phyloP scores from a whole-genome alignment of 805 yeast genomes.

The Candida awuae region DNA sequence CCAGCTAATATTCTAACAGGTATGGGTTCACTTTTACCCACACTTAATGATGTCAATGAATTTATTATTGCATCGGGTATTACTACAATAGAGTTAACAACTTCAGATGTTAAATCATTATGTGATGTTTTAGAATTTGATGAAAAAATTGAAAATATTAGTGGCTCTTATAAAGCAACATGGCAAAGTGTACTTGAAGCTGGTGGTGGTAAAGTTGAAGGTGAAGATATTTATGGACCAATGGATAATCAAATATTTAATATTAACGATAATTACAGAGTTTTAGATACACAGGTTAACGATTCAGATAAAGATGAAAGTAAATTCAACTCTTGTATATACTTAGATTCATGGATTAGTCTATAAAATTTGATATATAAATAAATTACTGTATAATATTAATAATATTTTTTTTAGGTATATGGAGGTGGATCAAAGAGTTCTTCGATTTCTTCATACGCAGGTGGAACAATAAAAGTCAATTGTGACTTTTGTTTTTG shows the following conservation, averaged over 20 bases:
- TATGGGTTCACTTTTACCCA: constrained; percentile 45
- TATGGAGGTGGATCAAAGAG: constrained; percentile 8
- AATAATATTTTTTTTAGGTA: background rate
- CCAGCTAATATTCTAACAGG: constrained; percentile 17
- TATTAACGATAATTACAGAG: constrained; percentile 27
- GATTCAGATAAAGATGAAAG: constrained; percentile 14
- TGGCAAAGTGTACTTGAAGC: constrained; percentile 74
- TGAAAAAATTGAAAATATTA: constrained; percentile 68
- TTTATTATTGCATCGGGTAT: constrained; percentile 68
- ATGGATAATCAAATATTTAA: constrained; percentile 25
- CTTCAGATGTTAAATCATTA: constrained; percentile 66
- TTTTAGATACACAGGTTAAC: constrained; percentile 17
- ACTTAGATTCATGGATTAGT: constrained; percentile 27
- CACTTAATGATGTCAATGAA: constrained; percentile 63
- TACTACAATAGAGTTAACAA: constrained; percentile 71
- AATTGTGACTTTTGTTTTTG: constrained; percentile 2
- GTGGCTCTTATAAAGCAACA: constrained; percentile 67
- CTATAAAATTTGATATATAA: constrained; percentile 7
- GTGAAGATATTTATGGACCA: constrained; percentile 24
- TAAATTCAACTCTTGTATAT: constrained; percentile 11
- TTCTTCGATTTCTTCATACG: constrained; percentile 13
- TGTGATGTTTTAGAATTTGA: constrained; percentile 87
- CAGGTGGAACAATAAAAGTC: constrained; percentile 12
- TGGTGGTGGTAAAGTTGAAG: constrained; percentile 37
- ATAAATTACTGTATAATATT: background rate